These are phyloP conservation scores for Diaporthe sp. DNA, from an alignment of 2,329 filamentous ascomycete species.

Conservation along the genomic window DNA sequence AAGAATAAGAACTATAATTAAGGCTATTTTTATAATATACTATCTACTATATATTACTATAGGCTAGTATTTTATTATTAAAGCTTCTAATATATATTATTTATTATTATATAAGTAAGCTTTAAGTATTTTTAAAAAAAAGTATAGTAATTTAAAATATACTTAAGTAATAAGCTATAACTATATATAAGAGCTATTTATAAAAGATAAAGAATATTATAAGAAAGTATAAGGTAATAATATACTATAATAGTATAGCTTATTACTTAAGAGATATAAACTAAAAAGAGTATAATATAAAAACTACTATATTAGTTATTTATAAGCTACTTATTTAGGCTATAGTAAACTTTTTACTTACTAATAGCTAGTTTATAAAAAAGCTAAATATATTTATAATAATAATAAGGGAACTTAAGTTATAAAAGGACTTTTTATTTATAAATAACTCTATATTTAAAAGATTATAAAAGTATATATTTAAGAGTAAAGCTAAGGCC, in stretches of 20 bases:
- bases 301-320: background rate
- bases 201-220: background rate
- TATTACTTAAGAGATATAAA: background rate
- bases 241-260: background rate
- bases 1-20: background rate
- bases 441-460: background rate
- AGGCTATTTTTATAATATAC: background rate
- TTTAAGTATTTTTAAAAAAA: background rate
- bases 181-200: background rate
- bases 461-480: background rate
- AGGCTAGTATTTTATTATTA: background rate
- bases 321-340: background rate
- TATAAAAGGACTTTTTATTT: background rate
- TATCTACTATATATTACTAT: background rate
- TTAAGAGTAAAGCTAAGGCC: background rate
- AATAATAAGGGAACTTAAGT: background rate
- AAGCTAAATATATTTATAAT: background rate
- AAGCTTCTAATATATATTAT: background rate
- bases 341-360: background rate
- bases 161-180: background rate
- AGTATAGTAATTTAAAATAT: background rate
- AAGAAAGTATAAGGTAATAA: background rate
- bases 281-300: background rate
- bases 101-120: background rate
- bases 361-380: background rate